These are phyloP conservation scores for Alectoria sarmentosa DNA, from an alignment of 495 filamentous ascomycete species.

Conservation along the genomic window DNA sequence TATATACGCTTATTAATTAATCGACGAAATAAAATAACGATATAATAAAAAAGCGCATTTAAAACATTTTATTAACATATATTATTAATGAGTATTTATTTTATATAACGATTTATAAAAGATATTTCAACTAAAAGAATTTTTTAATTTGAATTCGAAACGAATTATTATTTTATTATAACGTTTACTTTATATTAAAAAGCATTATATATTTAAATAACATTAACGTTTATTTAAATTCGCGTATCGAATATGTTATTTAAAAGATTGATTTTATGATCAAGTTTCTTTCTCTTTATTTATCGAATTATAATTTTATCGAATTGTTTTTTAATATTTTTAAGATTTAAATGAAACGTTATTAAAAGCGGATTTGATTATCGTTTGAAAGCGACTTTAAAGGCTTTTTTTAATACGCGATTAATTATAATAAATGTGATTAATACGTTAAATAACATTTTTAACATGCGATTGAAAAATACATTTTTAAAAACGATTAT, in stretches of 20 bases:
- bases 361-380: neutral
- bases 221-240: too few species aligned
- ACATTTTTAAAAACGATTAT: slow-evolving; percentile 1
- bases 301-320: neutral
- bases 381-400: neutral
- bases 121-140: neutral
- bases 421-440: slow-evolving; percentile 1
- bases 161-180: too few species aligned
- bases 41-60: too few species aligned
- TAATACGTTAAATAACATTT: neutral
- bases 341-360: neutral
- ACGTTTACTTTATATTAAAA: too few species aligned
- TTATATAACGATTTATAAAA: neutral
- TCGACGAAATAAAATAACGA: neutral
- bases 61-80: too few species aligned
- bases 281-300: slow-evolving; percentile 3
- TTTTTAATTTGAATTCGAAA: neutral
- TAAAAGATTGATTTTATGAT: neutral
- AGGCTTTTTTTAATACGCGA: neutral
- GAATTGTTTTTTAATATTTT: neutral
- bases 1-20: neutral
- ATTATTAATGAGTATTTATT: neutral
- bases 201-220: too few species aligned
- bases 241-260: too few species aligned
- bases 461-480: neutral